phyloP scores from a whole-genome alignment of 176 grass and related monocot species.

The Aechmea fasciata region DNA sequence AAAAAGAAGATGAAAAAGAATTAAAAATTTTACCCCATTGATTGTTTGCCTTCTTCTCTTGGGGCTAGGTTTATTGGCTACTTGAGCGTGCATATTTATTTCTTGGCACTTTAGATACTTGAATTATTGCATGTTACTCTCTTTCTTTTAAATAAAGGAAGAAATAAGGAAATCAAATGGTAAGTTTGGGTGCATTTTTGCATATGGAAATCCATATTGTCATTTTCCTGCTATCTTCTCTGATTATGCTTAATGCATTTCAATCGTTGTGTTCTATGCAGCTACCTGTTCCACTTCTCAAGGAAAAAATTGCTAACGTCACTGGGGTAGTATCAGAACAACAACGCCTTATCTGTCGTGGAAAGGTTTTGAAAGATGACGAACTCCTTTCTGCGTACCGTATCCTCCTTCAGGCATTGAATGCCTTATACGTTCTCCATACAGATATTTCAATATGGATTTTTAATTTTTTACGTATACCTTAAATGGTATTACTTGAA shows the following conservation, averaged over 20 bases:
- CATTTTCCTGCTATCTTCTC: constrained; percentile 4
- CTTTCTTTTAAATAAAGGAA: neutral
- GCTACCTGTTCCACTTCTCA: constrained; percentile 86
- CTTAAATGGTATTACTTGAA: neutral
- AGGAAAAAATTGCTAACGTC: constrained; percentile 87
- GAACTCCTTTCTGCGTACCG: constrained; percentile 90
- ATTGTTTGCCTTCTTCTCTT: no score
- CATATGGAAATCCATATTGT: neutral
- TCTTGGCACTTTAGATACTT: neutral
- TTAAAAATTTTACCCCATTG: no score
- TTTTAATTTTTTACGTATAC: neutral
- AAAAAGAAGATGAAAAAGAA: no score
- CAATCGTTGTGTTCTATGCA: constrained; percentile 24
- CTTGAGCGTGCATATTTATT: neutral
- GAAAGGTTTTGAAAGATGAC: constrained; percentile 90
- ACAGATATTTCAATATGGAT: no score
- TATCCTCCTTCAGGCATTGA: constrained; percentile 38
- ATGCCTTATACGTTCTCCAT: neutral
- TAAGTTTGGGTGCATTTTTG: neutral
- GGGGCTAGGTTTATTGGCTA: neutral
- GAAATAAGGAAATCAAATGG: neutral
- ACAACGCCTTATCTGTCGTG: constrained; percentile 87
- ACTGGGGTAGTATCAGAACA: constrained; percentile 89
- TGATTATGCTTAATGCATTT: constrained; percentile 16
- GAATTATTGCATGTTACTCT: neutral